Percentiles rank a stretch among this genome's conserved stretches.
Conservation (phyloP, 1,139 yeast genomes). For the Yamadazyma triangularis region DNA sequence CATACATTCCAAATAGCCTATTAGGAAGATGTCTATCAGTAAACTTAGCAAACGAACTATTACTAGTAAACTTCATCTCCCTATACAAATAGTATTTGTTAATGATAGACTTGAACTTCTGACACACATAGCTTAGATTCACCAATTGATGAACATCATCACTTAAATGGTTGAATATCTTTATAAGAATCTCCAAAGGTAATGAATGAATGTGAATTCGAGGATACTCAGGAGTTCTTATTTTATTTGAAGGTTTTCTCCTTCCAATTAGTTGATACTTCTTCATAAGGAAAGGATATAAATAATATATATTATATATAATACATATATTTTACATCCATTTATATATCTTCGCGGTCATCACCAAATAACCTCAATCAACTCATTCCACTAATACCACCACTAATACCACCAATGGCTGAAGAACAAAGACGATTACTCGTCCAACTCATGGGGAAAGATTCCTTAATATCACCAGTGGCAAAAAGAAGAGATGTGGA, state of each 20-base stretch:
- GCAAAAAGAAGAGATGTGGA: constrained; percentile 28
- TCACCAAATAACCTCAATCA: neutral
- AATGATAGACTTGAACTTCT: constrained; percentile 30
- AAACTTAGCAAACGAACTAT: constrained; percentile 28
- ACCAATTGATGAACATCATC: constrained; percentile 17
- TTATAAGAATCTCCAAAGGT: constrained; percentile 38
- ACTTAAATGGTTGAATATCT: constrained; percentile 24
- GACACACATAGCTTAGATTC: constrained; percentile 30
- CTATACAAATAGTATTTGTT: constrained; percentile 35
- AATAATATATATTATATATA: too few species aligned
- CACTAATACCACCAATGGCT: too few species aligned
- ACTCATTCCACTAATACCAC: too few species aligned
- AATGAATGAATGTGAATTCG: constrained; percentile 29
- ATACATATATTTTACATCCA: too few species aligned
- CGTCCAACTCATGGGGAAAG: constrained; percentile 81
- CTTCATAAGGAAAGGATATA: too few species aligned
- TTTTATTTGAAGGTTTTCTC: constrained; percentile 18
- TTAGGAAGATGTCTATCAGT: constrained; percentile 22
- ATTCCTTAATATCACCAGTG: constrained; percentile 39
- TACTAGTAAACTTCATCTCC: constrained; percentile 20
- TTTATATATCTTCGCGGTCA: too few species aligned
- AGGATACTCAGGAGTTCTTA: constrained; percentile 18
- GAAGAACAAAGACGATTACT: constrained; percentile 72
- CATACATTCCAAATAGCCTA: constrained; percentile 17
- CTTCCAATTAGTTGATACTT: constrained; percentile 39